Conservation (phyloP, 2,329 filamentous ascomycete genomes). For the Cordyceps sp. region DNA sequence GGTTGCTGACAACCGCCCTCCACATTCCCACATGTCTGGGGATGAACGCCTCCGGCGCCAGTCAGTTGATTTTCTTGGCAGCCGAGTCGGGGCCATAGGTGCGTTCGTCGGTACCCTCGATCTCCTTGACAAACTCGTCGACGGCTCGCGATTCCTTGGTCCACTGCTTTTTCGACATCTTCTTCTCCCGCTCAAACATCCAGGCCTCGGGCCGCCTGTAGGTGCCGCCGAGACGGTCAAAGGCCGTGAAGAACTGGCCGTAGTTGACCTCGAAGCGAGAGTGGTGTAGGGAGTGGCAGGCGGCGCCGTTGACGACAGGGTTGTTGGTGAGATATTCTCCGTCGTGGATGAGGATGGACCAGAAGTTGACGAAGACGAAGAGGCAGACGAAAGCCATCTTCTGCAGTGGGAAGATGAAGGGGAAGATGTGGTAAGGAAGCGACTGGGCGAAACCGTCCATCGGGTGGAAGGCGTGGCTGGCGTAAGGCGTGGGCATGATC, state of each 20-base stretch:
- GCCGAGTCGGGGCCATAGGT: conserved; percentile 21
- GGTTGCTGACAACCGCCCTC: too few species aligned
- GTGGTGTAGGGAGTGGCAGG: conserved; percentile 73
- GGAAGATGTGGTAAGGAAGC: conserved; percentile 83
- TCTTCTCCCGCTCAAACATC: conserved; percentile 69
- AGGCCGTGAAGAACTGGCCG: conserved; percentile 83
- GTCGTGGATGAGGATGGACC: conserved; percentile 93
- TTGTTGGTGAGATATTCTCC: conserved; percentile 87
- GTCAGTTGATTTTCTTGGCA: conserved; percentile 16
- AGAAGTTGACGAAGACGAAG: conserved; percentile 89
- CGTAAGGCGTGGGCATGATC: conserved; percentile 95
- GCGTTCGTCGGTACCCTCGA: conserved; percentile 41
- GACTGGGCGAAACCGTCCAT: conserved; percentile 81
- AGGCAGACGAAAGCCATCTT: conserved; percentile 76
- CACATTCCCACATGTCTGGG: too few species aligned
- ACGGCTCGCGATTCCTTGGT: conserved; percentile 59
- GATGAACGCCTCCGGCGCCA: too few species aligned
- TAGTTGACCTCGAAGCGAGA: conserved; percentile 50
- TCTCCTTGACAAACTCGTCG: conserved; percentile 58
- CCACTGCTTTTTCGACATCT: conserved; percentile 73
- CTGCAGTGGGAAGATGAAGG: conserved; percentile 82
- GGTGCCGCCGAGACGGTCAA: conserved; percentile 75
- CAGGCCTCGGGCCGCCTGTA: conserved; percentile 77
- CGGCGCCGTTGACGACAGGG: conserved; percentile 84
- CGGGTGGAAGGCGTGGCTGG: conserved; percentile 88